These are phyloP conservation scores for Mortierella sp. DNA, from an alignment of 371 early-diverging fungal genomes.

Conservation along the genomic window DNA sequence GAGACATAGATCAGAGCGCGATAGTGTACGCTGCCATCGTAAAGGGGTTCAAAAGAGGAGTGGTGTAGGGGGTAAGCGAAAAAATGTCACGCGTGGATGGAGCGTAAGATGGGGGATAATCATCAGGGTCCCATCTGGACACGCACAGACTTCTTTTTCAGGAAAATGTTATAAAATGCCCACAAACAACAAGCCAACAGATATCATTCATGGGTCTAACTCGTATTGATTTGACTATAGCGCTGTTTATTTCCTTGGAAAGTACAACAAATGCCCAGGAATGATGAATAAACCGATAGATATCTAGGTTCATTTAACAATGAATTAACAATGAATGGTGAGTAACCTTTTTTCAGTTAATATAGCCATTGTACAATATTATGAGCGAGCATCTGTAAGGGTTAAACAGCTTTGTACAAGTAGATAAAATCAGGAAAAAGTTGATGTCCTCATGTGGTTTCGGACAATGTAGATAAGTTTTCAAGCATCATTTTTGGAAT, in stretches of 20 bases:
- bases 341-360: background rate
- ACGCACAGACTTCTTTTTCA: background rate
- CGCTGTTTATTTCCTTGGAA: conserved; percentile 29
- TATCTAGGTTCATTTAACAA: conserved; percentile 4
- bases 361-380: background rate
- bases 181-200: too few relatives aligned
- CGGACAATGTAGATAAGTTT: conserved; percentile 66
- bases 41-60: background rate
- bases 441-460: conserved; percentile 46
- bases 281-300: conserved; percentile 21
- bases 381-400: background rate
- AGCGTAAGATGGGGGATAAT: background rate
- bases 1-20: background rate
- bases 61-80: background rate
- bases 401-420: too few relatives aligned
- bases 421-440: conserved; percentile 28
- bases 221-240: conserved; percentile 9
- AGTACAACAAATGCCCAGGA: conserved; percentile 29
- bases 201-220: too few relatives aligned
- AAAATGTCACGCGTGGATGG: background rate
- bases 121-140: background rate
- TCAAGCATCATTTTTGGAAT: conserved; percentile 58
- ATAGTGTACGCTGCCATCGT: background rate
- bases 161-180: too few relatives aligned
- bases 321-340: background rate